Conservation (phyloP, 78 protist genomes). For the Dictyostelium citrinum region DNA sequence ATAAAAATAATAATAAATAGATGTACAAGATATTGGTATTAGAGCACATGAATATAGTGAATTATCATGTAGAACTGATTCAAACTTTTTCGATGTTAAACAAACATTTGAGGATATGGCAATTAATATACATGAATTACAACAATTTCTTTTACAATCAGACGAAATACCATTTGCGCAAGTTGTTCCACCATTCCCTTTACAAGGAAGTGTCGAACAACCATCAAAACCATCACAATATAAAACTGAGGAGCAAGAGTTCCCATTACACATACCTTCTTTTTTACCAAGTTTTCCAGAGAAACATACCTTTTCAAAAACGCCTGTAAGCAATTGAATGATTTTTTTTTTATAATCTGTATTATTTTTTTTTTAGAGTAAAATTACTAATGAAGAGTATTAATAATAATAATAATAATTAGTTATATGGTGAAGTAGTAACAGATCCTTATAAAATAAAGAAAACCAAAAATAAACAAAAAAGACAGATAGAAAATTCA, state of each 20-base stretch:
- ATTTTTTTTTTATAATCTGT: too few species aligned
- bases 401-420: background rate
- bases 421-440: constrained; percentile 67
- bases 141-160: constrained; percentile 31
- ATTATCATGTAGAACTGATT: constrained; percentile 59
- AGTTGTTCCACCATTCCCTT: constrained; percentile 66
- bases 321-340: too few species aligned
- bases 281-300: constrained; percentile 68
- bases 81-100: constrained; percentile 64
- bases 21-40: constrained; percentile 60
- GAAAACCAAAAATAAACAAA: constrained; percentile 55
- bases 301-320: constrained; percentile 51
- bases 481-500: constrained; percentile 49
- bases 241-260: constrained; percentile 22
- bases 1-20: background rate
- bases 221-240: background rate
- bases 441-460: constrained; percentile 50
- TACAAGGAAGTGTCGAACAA: background rate
- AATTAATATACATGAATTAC: constrained; percentile 42
- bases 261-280: constrained; percentile 67
- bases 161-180: constrained; percentile 66
- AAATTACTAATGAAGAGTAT: too few species aligned
- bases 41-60: constrained; percentile 60
- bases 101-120: constrained; percentile 57
- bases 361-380: too few species aligned